Evolutionary conservation across 768 basidiomycete species (phyloP), one percentile per base, ranked within the genome.

Genomic region (Panaeolus cyanescens): DNA sequence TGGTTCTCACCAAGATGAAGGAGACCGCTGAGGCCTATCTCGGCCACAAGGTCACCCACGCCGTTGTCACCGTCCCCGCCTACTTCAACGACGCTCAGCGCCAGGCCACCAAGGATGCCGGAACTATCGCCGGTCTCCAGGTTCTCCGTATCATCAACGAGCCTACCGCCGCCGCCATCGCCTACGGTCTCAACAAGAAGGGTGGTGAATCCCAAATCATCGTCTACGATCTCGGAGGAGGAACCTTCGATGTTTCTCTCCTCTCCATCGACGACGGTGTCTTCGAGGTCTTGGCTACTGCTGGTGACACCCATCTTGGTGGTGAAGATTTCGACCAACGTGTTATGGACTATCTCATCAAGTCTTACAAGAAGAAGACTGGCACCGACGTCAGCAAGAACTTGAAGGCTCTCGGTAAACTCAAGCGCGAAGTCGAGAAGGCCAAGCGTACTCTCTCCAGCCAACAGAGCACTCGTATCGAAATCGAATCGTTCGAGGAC

Each of bases 51-150:
- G 95, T 99, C 73, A 95, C 95, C 62, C 93, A 99, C 75, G 96
- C 96, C 61, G 96, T 99, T 55, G 93, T 99, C 73, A 98, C 96
- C 54, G 96, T 99, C 74, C 96, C 96, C 53, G 96, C 96, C 59
- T 88, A 96, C 85, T 97, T 96, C 88, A 98, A 99, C 75, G 96
- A 98, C 80, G 95, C 96, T 70, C 96, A 99, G 79, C 93, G 96
- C 74, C 96, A 98, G 76, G 96, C 96, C 15, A 98, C 96, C 78
- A 99, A 98, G 81, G 96, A 99, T 71, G 94, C 96, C 62, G 95
- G 95, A 70, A 89, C 90, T 37, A 97, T 98, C 70, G 92, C 96
- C 39, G 96, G 95, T 73, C 90, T 98, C 58, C 86, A 91, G 68
- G 92, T 97, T 62, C 92, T 98, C 73, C 93, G 95, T 78, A 96